Conservation (phyloP, 176 grass and related monocot genomes). For the Elymus sibiricus region DNA sequence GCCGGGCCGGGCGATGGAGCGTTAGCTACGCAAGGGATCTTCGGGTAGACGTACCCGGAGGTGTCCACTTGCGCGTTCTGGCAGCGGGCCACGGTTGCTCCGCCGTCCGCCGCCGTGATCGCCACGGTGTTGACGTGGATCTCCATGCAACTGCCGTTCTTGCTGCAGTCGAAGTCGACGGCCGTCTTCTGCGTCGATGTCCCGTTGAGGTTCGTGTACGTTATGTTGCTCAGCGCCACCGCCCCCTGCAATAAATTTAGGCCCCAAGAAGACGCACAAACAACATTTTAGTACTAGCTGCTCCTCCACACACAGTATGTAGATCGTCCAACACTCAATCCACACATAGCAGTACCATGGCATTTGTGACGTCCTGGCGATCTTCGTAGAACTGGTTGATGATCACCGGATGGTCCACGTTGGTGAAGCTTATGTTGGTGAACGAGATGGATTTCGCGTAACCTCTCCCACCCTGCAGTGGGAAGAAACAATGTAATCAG, state of each 20-base stretch:
- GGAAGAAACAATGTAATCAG: background rate
- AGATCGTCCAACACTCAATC: background rate
- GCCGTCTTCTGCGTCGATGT: conserved; percentile 19
- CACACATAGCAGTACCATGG: background rate
- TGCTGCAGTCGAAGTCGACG: conserved; percentile 14
- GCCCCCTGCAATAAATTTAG: background rate
- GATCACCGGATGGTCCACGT: conserved; percentile 25
- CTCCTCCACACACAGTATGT: background rate
- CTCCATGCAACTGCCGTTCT: conserved; percentile 4
- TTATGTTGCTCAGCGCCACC: conserved; percentile 32
- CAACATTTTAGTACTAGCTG: background rate
- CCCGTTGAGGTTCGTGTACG: conserved; percentile 10
- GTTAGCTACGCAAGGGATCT: conserved; percentile 9
- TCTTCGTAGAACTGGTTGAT: conserved; percentile 47
- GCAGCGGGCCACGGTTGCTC: background rate
- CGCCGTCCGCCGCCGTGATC: background rate
- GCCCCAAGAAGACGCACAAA: background rate
- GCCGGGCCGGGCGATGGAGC: too few relatives aligned
- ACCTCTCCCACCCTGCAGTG: conserved; percentile 20
- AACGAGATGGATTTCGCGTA: conserved; percentile 35
- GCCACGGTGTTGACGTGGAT: conserved; percentile 22
- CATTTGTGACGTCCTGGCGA: fast-evolving
- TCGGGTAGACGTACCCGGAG: background rate
- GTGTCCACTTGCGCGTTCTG: background rate
- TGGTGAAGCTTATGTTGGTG: conserved; percentile 29